phyloP scores from a whole-genome alignment of 768 basidiomycete genomes.

The Xerocomellus amylosporus region DNA sequence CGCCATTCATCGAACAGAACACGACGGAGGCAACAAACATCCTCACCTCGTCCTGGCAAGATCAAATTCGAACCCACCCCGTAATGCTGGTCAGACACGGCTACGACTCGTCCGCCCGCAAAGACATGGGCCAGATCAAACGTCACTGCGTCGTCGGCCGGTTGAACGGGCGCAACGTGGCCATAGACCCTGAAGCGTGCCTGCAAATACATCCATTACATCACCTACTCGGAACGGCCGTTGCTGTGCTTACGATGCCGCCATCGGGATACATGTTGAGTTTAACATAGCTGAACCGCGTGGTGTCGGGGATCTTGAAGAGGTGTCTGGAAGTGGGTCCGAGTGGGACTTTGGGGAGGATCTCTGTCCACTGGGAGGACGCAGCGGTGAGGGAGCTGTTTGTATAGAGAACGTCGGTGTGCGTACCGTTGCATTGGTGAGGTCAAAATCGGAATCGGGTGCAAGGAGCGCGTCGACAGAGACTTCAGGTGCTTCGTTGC shows the following conservation, averaged over 20 bases:
- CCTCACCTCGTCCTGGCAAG: constrained; percentile 76
- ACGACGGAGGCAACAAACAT: neutral
- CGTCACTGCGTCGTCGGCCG: constrained; percentile 41
- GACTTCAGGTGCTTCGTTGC: constrained; percentile 83
- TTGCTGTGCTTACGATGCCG: constrained; percentile 63
- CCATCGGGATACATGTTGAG: constrained; percentile 97
- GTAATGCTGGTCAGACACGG: constrained; percentile 92
- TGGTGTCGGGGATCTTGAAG: constrained; percentile 63
- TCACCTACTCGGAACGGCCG: neutral
- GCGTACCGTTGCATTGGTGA: constrained; percentile 55
- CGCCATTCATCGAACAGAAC: neutral
- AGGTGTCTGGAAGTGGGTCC: constrained; percentile 88
- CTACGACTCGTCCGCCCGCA: constrained; percentile 80
- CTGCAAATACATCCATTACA: constrained; percentile 37
- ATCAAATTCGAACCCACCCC: constrained; percentile 89
- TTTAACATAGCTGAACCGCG: constrained; percentile 73
- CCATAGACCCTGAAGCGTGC: constrained; percentile 94
- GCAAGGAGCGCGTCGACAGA: constrained; percentile 64
- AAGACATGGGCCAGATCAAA: constrained; percentile 93
- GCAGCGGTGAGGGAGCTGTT: neutral
- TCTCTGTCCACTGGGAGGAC: constrained; percentile 64
- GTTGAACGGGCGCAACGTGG: constrained; percentile 62
- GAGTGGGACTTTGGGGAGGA: constrained; percentile 72
- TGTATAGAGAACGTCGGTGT: neutral
- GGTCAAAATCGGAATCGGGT: constrained; percentile 38